These are phyloP conservation scores for Eimeria maxima DNA, from an alignment of 169 alveolate genomes.

Conservation along the genomic window DNA sequence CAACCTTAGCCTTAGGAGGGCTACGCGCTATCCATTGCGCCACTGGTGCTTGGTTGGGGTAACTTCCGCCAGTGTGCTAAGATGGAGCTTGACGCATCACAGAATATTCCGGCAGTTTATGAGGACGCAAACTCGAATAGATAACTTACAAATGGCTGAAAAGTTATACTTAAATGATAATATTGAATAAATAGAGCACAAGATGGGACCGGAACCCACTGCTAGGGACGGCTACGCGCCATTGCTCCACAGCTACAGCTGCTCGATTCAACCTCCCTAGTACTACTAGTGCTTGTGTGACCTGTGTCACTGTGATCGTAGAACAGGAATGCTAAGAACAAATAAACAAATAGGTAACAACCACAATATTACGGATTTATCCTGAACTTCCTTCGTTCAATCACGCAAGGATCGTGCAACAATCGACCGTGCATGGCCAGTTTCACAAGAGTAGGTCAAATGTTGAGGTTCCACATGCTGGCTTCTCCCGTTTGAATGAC, in stretches of 20 bases:
- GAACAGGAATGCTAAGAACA: neutral
- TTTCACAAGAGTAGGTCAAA: neutral
- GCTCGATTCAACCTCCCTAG: too few relatives aligned
- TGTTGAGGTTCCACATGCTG: too few relatives aligned
- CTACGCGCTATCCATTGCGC: slow-evolving; percentile 98
- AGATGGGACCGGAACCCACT: slow-evolving; percentile 98
- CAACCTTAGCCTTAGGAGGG: slow-evolving; percentile 98
- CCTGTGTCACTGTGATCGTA: neutral
- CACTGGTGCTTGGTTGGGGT: slow-evolving; percentile 86
- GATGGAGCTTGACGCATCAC: neutral
- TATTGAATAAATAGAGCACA: slow-evolving; percentile 21
- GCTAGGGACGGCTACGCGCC: slow-evolving; percentile 98
- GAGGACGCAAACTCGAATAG: neutral
- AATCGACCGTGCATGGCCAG: neutral
- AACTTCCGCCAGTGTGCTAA: neutral
- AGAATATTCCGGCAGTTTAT: neutral
- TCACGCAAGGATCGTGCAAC: neutral
- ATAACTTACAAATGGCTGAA: neutral
- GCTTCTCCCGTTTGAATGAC: too few relatives aligned
- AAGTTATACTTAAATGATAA: neutral
- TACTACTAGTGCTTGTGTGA: slow-evolving; percentile 82
- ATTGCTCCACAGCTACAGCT: slow-evolving; percentile 91
- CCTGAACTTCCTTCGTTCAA: neutral
- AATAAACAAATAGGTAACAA: neutral
- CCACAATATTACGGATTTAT: too few relatives aligned